Percentiles rank a stretch among this genome's conserved stretches.
These are phyloP conservation scores for Waltergamsia citrina DNA, from an alignment of 2,329 filamentous ascomycete genomes.

Conservation along the genomic window DNA sequence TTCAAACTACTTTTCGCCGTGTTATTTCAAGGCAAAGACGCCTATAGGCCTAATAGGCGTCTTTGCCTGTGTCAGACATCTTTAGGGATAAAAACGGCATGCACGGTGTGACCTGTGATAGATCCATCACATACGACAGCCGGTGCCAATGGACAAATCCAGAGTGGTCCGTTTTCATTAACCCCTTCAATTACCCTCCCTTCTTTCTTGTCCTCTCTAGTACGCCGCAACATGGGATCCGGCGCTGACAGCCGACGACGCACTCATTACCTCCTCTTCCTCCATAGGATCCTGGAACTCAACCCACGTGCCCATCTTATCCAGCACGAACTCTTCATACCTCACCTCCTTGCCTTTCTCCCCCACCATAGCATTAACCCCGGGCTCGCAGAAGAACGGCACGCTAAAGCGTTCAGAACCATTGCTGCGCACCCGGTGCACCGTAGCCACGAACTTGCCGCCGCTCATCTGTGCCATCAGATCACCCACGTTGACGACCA, in stretches of 20 bases:
- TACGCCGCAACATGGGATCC: too few species aligned
- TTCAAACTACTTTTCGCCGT: too few species aligned
- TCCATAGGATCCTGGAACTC: slow-evolving; percentile 16
- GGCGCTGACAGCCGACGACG: slow-evolving; percentile 4
- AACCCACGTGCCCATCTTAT: slow-evolving; percentile 10
- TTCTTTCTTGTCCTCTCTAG: too few species aligned
- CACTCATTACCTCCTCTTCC: slow-evolving; percentile 7
- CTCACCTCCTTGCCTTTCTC: slow-evolving; percentile 8
- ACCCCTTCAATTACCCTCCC: too few species aligned
- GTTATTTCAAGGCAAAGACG: too few species aligned
- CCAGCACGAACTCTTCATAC: slow-evolving; percentile 9
- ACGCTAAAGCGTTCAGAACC: slow-evolving; percentile 7
- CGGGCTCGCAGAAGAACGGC: slow-evolving; percentile 9
- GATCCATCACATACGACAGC: too few species aligned
- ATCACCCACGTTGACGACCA: slow-evolving; percentile 7
- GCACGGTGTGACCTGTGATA: too few species aligned
- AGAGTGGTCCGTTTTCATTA: too few species aligned
- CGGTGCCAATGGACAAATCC: too few species aligned
- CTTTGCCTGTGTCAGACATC: too few species aligned
- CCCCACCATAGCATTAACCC: slow-evolving; percentile 17
- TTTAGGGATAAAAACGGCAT: too few species aligned
- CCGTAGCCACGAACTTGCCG: slow-evolving; percentile 7
- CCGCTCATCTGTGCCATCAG: slow-evolving; percentile 7
- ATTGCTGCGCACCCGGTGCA: slow-evolving; percentile 8
- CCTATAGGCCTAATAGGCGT: too few species aligned